Evolutionary conservation across 2,329 filamentous ascomycete genomes (phyloP).

Genomic region (Penicillium sp.): DNA sequence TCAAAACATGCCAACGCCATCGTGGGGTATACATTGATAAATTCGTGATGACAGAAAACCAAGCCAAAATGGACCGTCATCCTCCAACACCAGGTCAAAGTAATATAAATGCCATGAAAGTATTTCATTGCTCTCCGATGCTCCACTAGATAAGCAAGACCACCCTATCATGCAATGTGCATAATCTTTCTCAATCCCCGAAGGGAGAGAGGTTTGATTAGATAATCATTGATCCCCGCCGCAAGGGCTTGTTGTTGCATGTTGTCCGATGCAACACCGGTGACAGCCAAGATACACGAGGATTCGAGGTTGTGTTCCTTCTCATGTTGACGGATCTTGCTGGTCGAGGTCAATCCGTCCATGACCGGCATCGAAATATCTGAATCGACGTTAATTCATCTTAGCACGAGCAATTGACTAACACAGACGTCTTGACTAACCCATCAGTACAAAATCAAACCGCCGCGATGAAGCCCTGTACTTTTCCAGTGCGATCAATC

Average conservation of each 20-base stretch:
- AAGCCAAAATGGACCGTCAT: too few relatives aligned
- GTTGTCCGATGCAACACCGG: constrained; percentile 26
- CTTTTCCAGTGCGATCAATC: constrained; percentile 34
- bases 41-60: too few relatives aligned
- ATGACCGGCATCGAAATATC: constrained; percentile 43
- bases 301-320: constrained; percentile 18
- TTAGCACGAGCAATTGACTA: neutral
- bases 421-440: constrained; percentile 10
- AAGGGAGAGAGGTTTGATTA: constrained; percentile 30
- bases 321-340: constrained; percentile 35
- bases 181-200: constrained; percentile 28
- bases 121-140: neutral
- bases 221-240: constrained; percentile 28
- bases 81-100: neutral
- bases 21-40: too few relatives aligned
- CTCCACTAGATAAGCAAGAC: neutral
- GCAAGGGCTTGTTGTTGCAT: constrained; percentile 28
- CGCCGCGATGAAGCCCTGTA: constrained; percentile 22
- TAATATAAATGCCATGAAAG: neutral
- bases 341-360: constrained; percentile 40
- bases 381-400: constrained; percentile 13
- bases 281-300: constrained; percentile 28
- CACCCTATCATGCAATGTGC: constrained; percentile 16
- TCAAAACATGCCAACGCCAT: too few relatives aligned
- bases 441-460: constrained; percentile 35